phyloP scores from a whole-genome alignment of 306 rosid genomes.

The Quercus alba region DNA sequence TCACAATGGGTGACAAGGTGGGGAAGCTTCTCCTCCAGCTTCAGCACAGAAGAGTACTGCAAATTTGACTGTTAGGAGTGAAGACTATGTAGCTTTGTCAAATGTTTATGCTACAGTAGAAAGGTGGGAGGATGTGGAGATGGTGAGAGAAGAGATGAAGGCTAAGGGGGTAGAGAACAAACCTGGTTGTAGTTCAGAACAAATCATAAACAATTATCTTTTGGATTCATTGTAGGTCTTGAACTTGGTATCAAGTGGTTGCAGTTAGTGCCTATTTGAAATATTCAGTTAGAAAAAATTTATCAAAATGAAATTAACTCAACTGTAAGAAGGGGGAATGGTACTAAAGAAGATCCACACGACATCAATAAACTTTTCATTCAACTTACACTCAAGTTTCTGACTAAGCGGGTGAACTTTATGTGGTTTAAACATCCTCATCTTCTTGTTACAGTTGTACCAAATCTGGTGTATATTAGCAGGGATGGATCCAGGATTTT shows the following conservation, averaged over 20 bases:
- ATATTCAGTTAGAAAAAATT: not conserved
- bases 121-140: slow-evolving; percentile 70
- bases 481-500: too few species aligned
- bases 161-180: slow-evolving; percentile 46
- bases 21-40: slow-evolving; percentile 59
- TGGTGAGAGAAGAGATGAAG: slow-evolving; percentile 61
- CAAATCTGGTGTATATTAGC: too few species aligned
- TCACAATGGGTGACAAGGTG: slow-evolving; percentile 69
- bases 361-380: too few species aligned
- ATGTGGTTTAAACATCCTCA: too few species aligned
- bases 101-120: slow-evolving; percentile 70
- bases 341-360: not conserved
- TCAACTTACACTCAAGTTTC: slow-evolving; percentile 10
- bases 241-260: not conserved
- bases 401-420: too few species aligned
- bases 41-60: slow-evolving; percentile 18
- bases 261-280: not conserved
- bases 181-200: slow-evolving; percentile 61
- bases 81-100: slow-evolving; percentile 76
- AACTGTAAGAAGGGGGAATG: not conserved
- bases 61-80: slow-evolving; percentile 35
- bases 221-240: slow-evolving; percentile 16
- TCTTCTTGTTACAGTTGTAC: too few species aligned
- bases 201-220: slow-evolving; percentile 19
- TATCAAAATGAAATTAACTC: not conserved